Evolutionary conservation across 75 land plant species (phyloP).

Genomic region (Ceratopteris richardii): DNA sequence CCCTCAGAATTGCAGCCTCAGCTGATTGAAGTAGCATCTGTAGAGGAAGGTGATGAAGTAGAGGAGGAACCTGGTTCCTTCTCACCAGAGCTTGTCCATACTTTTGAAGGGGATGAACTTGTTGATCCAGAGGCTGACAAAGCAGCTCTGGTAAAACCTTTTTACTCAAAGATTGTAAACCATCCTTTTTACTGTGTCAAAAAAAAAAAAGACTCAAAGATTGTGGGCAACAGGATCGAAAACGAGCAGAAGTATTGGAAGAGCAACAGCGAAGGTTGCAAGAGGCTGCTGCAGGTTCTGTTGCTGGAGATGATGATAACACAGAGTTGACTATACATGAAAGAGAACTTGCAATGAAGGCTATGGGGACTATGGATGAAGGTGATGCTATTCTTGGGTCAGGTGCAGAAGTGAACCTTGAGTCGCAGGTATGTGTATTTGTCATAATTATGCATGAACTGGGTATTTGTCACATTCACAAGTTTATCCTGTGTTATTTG

Average conservation of each 20-base stretch:
- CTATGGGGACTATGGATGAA: constrained; percentile 95
- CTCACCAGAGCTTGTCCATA: constrained; percentile 84
- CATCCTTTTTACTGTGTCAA: no score
- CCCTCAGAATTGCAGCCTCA: constrained; percentile 25
- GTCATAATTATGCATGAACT: no score
- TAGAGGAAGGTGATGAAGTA: constrained; percentile 30
- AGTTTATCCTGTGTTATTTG: neutral
- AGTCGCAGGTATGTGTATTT: constrained; percentile 57
- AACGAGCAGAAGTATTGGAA: constrained; percentile 59
- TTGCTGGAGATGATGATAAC: constrained; percentile 42
- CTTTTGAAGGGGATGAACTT: constrained; percentile 73
- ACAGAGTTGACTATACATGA: constrained; percentile 55
- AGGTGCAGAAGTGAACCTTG: constrained; percentile 89
- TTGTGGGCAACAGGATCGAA: constrained; percentile 42
- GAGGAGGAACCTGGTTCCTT: constrained; percentile 87
- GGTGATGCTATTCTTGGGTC: constrained; percentile 92
- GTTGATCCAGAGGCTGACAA: constrained; percentile 91
- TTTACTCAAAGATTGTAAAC: no score
- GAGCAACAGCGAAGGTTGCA: constrained; percentile 71
- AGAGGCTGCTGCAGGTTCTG: constrained; percentile 49
- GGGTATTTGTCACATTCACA: no score
- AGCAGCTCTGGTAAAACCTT: constrained; percentile 71
- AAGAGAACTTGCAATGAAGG: constrained; percentile 61
- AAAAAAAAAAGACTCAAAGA: neutral
- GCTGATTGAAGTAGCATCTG: constrained; percentile 41